A percentile compares a stretch with the other conserved stretches of the same genome.
phyloP scores from a whole-genome alignment of 768 basidiomycete species.

The Pisolithus tinctorius region DNA sequence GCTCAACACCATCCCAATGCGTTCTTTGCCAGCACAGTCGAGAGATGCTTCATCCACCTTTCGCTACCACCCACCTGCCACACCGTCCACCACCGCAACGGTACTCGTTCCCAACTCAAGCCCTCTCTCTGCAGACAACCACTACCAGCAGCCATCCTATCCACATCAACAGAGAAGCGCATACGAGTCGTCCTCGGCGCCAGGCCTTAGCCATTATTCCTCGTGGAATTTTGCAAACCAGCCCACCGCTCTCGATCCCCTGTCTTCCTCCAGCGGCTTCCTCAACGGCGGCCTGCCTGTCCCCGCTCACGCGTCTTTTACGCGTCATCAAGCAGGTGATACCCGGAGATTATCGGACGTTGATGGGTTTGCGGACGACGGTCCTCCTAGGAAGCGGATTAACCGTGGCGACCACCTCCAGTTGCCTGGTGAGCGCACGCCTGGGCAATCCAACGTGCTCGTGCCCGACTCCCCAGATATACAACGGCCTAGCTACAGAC shows the following conservation, averaged over 20 bases:
- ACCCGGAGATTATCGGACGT: constrained; percentile 32
- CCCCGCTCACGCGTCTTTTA: constrained; percentile 54
- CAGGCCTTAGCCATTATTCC: constrained; percentile 31
- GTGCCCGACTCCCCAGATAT: constrained; percentile 54
- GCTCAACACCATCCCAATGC: constrained; percentile 40
- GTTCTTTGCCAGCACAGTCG: constrained; percentile 54
- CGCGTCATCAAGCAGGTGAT: constrained; percentile 34
- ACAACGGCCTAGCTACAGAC: constrained; percentile 44
- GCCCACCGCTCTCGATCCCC: constrained; percentile 40
- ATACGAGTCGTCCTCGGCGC: constrained; percentile 39
- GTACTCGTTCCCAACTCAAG: constrained; percentile 77
- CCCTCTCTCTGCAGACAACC: constrained; percentile 40
- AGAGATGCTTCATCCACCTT: constrained; percentile 68
- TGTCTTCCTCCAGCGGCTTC: constrained; percentile 57
- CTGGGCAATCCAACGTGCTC: constrained; percentile 12
- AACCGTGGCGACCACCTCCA: constrained; percentile 45
- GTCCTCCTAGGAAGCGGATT: constrained; percentile 65
- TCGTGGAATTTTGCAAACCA: constrained; percentile 31
- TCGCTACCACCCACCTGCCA: constrained; percentile 48
- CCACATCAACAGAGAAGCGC: constrained; percentile 27
- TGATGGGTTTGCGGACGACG: constrained; percentile 41
- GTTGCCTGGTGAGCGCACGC: constrained; percentile 8
- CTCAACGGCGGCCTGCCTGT: constrained; percentile 32
- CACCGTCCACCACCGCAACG: constrained; percentile 42
- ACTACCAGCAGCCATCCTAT: constrained; percentile 33